phyloP scores from a whole-genome alignment of 1,284 basidiomycete genomes.

The Pulveroboletus sp. region DNA sequence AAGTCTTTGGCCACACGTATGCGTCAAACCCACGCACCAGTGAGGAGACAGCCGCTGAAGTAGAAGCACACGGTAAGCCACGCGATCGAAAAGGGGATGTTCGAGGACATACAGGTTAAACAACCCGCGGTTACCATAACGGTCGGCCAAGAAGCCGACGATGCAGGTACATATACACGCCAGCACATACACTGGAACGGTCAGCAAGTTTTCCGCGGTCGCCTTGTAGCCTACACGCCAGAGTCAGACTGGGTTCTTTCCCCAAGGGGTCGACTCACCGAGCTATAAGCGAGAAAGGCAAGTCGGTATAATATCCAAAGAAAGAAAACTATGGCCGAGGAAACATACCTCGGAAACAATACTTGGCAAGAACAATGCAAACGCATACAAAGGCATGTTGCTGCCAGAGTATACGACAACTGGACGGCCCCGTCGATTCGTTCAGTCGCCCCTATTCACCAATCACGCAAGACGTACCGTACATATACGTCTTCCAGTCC shows the following conservation, averaged over 20 bases:
- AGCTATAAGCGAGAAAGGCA: slow-evolving; percentile 35
- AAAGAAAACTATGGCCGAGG: background rate
- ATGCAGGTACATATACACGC: slow-evolving; percentile 66
- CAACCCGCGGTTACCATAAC: slow-evolving; percentile 53
- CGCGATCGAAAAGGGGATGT: background rate
- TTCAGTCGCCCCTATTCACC: too few species aligned
- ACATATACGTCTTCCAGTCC: too few species aligned
- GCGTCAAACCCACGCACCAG: slow-evolving; percentile 37
- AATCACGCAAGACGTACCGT: too few species aligned
- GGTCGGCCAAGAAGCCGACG: slow-evolving; percentile 65
- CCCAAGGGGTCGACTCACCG: slow-evolving; percentile 41
- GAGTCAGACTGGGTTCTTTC: too few species aligned
- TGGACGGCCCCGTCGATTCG: too few species aligned
- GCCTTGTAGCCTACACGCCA: slow-evolving; percentile 69
- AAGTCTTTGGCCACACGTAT: background rate
- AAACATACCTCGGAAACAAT: slow-evolving; percentile 65
- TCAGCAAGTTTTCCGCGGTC: slow-evolving; percentile 72
- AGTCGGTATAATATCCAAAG: background rate
- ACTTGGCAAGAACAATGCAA: slow-evolving; percentile 69
- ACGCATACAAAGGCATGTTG: slow-evolving; percentile 71
- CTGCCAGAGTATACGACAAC: too few species aligned
- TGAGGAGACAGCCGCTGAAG: slow-evolving; percentile 36
- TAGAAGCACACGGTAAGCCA: background rate
- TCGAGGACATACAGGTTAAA: slow-evolving; percentile 57
- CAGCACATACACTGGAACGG: slow-evolving; percentile 66